These are phyloP conservation scores for Phytophthora quininea DNA, from an alignment of 352 stramenopile genomes.

Conservation along the genomic window DNA sequence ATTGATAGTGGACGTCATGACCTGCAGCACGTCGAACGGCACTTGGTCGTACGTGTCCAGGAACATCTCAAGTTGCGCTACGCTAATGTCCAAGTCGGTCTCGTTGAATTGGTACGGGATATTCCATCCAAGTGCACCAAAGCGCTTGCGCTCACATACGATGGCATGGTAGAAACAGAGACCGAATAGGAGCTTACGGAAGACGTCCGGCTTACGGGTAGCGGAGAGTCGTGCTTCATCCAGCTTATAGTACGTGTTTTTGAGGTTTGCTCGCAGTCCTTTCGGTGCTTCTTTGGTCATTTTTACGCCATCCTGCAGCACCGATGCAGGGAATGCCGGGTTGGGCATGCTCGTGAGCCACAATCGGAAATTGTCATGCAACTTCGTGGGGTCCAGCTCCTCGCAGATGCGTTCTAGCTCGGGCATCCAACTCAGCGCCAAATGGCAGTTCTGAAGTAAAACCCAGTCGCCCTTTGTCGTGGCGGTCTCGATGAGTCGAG, in stretches of 20 bases:
- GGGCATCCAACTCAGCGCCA: conserved; percentile 95
- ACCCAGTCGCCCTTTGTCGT: conserved; percentile 94
- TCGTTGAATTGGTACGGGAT: conserved; percentile 98
- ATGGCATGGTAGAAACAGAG: conserved; percentile 93
- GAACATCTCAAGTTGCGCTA: conserved; percentile 91
- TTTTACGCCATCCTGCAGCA: conserved; percentile 97
- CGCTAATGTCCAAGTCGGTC: conserved; percentile 91
- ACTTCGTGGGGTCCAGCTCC: conserved; percentile 79
- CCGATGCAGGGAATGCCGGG: conserved; percentile 87
- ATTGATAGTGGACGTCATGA: conserved; percentile 95
- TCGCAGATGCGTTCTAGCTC: conserved; percentile 96
- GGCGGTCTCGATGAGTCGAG: conserved; percentile 90
- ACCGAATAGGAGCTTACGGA: conserved; percentile 95
- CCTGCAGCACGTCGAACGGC: conserved; percentile 89
- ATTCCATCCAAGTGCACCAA: conserved; percentile 96
- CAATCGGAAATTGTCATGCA: conserved; percentile 94
- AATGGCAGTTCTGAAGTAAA: conserved; percentile 95
- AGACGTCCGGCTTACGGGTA: conserved; percentile 90
- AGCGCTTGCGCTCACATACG: conserved; percentile 94
- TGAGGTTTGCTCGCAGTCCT: conserved; percentile 93
- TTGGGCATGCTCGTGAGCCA: conserved; percentile 94
- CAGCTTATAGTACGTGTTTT: conserved; percentile 95
- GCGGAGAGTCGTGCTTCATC: conserved; percentile 86
- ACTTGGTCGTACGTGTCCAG: conserved; percentile 88
- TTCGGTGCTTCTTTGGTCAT: conserved; percentile 98